Evolutionary conservation across 192 early-diverging fungal genomes (phyloP), one percentile per base, ranked within the genome.

Genomic region (Umbelopsis vinacea): DNA sequence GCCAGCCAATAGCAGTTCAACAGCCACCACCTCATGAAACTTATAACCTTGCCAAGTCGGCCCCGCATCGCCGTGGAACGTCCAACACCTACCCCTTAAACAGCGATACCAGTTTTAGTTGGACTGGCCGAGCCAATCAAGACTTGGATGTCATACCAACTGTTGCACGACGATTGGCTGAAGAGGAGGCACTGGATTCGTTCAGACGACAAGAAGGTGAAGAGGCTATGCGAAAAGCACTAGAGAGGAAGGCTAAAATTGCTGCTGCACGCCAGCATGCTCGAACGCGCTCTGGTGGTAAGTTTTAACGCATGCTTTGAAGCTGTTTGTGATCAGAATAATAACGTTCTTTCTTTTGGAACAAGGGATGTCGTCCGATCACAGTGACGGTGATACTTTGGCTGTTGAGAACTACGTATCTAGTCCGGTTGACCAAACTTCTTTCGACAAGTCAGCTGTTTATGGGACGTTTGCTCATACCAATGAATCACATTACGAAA

Each of bases 101-200:
- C 7, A 7, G 17, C 12, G 24, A 14, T 26, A 37, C 57, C 12
- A 37, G 33, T 63, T 63, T 37, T 19, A 63, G 29, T 63, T 63
- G 57, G 57, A 63, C 57, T 22, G 33, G 57, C 26, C 57, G 57
- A 63, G 2, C 33, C 57, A 63, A 19, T 37, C 38, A 35, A 37
- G 17, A 63, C 33, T 63, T 63, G 57, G 57, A 63, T 63, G 57
- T 63, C 12, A 63, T 63, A 19, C 57, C 57, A 19, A 63, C 57
- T 0, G 57, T 63, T 6, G 57, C 57, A 11, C 57, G 57, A 63
- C 57, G 57, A 19, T 29, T 63, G 2, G 57, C 57, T 35, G 57
- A 63, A 63, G 57, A 63, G 26, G 57, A 63, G 15, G 57, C 57
- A 5, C 26, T 63, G 57, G 57, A 63, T 14, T 35, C 26, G 12